These are phyloP conservation scores for Coemansia sp. DNA, from an alignment of 192 early-diverging fungal genomes.

Conservation along the genomic window DNA sequence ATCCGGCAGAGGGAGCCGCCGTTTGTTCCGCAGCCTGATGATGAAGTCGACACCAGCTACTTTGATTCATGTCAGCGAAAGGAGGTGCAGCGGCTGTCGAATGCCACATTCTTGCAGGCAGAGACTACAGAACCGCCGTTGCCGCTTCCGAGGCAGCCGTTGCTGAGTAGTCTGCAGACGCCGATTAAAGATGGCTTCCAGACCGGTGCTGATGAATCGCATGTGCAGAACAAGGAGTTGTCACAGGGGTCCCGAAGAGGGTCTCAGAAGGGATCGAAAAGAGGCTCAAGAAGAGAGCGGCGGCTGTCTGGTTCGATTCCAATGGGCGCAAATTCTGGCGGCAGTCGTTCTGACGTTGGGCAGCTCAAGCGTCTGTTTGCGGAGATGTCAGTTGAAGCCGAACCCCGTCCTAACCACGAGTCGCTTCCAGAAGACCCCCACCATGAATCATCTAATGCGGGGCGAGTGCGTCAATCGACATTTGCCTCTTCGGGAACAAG, in stretches of 20 bases:
- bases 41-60: conserved; percentile 88
- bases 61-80: conserved; percentile 84
- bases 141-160: conserved; percentile 8
- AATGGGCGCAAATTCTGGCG: not conserved
- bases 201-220: not conserved
- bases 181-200: not conserved
- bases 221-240: not conserved
- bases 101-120: conserved; percentile 57
- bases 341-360: conserved; percentile 21
- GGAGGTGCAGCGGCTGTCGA: conserved; percentile 76
- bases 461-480: not conserved
- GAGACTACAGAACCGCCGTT: conserved; percentile 10
- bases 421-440: not conserved
- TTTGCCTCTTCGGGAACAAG: conserved; percentile 19
- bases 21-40: conserved; percentile 80
- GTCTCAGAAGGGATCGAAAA: conserved; percentile 29
- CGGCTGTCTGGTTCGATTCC: conserved; percentile 18
- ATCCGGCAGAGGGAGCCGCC: conserved; percentile 77
- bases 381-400: conserved; percentile 10
- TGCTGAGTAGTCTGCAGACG: conserved; percentile 9
- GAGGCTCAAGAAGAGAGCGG: conserved; percentile 21
- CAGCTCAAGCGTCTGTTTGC: conserved; percentile 52
- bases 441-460: not conserved
- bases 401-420: not conserved
- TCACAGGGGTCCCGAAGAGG: conserved; percentile 21